Evolutionary conservation across 108 stramenopile genomes (phyloP).

Genomic region (Cyclotella choctawhatcheeana): DNA sequence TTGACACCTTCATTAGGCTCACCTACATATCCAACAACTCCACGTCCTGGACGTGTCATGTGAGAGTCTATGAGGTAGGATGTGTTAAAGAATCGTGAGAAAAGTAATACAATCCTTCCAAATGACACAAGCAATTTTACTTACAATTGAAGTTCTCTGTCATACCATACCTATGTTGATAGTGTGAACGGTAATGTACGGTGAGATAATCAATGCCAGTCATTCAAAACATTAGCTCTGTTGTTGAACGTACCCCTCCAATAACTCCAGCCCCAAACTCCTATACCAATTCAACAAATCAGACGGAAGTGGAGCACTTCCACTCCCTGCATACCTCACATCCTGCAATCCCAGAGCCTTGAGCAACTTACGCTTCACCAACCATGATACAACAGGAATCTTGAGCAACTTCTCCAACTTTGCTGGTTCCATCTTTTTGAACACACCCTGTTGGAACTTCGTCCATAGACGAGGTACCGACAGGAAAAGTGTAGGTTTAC

Average conservation of each 20-base stretch:
- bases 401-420: conserved; percentile 61
- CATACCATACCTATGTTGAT: no score
- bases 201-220: no score
- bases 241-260: no score
- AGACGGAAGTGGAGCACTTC: conserved; percentile 71
- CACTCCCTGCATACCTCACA: conserved; percentile 71
- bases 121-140: no score
- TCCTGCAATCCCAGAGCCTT: conserved; percentile 68
- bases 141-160: conserved; percentile 85
- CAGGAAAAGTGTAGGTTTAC: conserved; percentile 72
- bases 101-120: no score
- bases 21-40: conserved; percentile 71
- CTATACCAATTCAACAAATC: conserved; percentile 69
- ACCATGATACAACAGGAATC: conserved; percentile 61
- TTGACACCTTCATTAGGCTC: conserved; percentile 67
- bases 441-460: conserved; percentile 80
- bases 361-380: conserved; percentile 69
- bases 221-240: no score
- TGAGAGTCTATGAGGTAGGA: conserved; percentile 71
- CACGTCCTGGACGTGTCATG: conserved; percentile 48
- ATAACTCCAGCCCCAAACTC: conserved; percentile 62
- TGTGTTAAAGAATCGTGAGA: no score
- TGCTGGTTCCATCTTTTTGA: conserved; percentile 61
- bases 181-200: no score
- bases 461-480: conserved; percentile 85